Conservation (phyloP, 2,329 filamentous ascomycete species). For the Arthrobotrys iridis region DNA sequence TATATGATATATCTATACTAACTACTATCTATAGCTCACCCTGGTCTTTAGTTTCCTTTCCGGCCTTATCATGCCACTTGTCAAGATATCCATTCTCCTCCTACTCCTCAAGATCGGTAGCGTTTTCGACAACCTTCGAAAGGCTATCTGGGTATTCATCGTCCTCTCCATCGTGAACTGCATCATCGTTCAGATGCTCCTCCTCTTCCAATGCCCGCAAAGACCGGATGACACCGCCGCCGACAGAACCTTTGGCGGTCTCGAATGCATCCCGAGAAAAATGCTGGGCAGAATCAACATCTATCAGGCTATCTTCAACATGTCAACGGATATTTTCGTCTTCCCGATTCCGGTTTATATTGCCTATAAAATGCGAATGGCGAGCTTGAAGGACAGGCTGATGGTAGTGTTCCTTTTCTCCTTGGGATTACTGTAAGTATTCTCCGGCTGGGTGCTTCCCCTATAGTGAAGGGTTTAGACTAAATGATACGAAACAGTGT, state of each 20-base stretch:
- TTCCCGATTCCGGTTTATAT: constrained; percentile 53
- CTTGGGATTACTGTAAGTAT: constrained; percentile 48
- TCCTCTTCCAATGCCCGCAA: constrained; percentile 48
- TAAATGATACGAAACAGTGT: not conserved
- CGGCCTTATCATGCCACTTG: constrained; percentile 51
- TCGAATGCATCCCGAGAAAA: constrained; percentile 38
- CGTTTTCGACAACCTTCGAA: constrained; percentile 49
- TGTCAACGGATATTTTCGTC: constrained; percentile 46
- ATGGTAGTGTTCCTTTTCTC: constrained; percentile 53
- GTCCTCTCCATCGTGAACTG: constrained; percentile 43
- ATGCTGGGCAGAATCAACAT: constrained; percentile 52
- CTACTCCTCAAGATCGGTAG: constrained; percentile 51
- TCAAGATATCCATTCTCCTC: constrained; percentile 51
- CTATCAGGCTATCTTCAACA: constrained; percentile 49
- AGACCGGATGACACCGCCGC: constrained; percentile 49
- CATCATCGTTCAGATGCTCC: constrained; percentile 47
- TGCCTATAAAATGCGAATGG: constrained; percentile 52
- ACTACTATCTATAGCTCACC: constrained; percentile 20
- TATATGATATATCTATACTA: not conserved
- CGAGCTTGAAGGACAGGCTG: constrained; percentile 50
- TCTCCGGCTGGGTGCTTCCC: too few species aligned
- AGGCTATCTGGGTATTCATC: constrained; percentile 52
- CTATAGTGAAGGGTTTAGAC: too few species aligned
- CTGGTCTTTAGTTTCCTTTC: constrained; percentile 50
- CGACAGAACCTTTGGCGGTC: constrained; percentile 39